Evolutionary conservation across 345 rosid species (phyloP).

Genomic region (Acer campestre): DNA sequence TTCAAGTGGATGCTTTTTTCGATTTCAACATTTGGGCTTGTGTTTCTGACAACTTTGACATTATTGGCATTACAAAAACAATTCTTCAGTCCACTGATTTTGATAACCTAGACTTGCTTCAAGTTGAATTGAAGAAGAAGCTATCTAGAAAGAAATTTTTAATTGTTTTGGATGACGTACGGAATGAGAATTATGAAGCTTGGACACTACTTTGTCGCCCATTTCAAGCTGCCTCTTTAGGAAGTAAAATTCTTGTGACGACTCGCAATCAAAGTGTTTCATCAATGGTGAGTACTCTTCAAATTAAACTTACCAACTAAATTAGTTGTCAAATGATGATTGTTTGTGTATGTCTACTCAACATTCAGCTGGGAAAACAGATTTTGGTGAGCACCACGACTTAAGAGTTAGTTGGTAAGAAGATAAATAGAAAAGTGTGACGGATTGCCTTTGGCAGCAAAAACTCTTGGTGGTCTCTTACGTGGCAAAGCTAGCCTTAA

Average conservation of each 20-base stretch:
- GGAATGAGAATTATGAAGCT: neutral
- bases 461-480: neutral
- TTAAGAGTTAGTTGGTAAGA: neutral
- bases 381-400: neutral
- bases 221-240: neutral
- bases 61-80: neutral
- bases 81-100: neutral
- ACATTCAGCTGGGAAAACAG: neutral
- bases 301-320: neutral
- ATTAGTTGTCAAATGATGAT: neutral
- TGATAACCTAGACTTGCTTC: conserved; percentile 15
- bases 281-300: neutral
- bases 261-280: neutral
- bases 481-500: neutral
- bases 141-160: conserved; percentile 18
- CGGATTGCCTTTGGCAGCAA: neutral
- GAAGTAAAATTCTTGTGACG: conserved; percentile 13
- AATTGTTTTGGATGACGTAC: conserved; percentile 29
- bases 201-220: neutral
- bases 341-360: neutral
- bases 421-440: neutral
- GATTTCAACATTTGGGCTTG: conserved; percentile 14
- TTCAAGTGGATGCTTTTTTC: neutral
- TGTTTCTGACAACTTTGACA: conserved; percentile 17
- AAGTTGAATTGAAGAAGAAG: neutral